Evolutionary conservation across 495 filamentous ascomycete species (phyloP).

Genomic region (Lasiosphaeria miniovina): DNA sequence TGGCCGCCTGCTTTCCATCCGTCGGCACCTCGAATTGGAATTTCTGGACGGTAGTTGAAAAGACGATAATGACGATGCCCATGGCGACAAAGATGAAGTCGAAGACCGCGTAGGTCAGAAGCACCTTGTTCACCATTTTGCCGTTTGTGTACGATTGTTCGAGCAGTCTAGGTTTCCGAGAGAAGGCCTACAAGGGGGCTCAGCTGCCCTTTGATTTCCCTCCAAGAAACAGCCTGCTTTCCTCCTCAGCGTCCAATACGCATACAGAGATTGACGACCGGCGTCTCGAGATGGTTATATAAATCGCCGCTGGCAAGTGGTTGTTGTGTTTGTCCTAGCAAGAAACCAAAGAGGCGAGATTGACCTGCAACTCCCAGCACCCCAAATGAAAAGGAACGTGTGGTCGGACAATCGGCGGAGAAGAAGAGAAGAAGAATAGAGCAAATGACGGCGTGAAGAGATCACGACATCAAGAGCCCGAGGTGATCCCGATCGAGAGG

Average conservation of each 20-base stretch:
- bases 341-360: slow-evolving; percentile 27
- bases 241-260: background rate
- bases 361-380: slow-evolving; percentile 34
- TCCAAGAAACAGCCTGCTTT: background rate
- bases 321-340: slow-evolving; percentile 2
- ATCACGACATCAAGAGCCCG: slow-evolving; percentile 18
- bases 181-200: slow-evolving; percentile 1
- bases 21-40: slow-evolving; percentile 41
- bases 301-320: background rate
- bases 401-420: slow-evolving; percentile 10
- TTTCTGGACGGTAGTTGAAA: slow-evolving; percentile 57
- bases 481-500: slow-evolving; percentile 9
- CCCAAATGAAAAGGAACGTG: slow-evolving; percentile 15
- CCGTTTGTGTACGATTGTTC: slow-evolving; percentile 8
- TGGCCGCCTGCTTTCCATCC: slow-evolving; percentile 56
- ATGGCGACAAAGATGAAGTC: slow-evolving; percentile 61
- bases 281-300: slow-evolving; percentile 21
- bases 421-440: slow-evolving; percentile 21
- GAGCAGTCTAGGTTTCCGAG: slow-evolving; percentile 17
- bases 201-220: background rate
- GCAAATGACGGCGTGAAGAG: slow-evolving; percentile 31
- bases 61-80: slow-evolving; percentile 61
- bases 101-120: slow-evolving; percentile 52
- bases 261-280: slow-evolving; percentile 18
- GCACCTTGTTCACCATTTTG: slow-evolving; percentile 56